Evolutionary conservation across 2,329 filamentous ascomycete species (phyloP).

Genomic region (Paecilomyces dactylethromorphus): DNA sequence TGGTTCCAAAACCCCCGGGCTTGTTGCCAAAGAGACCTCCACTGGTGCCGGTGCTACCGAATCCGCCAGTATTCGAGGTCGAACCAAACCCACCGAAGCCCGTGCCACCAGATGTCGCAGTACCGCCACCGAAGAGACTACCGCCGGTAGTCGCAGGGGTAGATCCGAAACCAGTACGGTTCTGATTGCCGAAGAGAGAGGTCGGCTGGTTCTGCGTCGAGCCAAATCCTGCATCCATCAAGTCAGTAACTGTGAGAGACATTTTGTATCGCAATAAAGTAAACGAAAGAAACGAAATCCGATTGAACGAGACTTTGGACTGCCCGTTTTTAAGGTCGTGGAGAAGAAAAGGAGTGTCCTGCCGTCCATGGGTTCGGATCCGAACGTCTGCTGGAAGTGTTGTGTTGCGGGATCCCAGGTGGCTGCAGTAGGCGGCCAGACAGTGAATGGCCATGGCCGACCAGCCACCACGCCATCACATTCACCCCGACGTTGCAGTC

Average conservation of each 20-base stretch:
- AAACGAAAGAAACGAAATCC: background rate
- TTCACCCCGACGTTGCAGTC: background rate
- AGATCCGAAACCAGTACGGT: constrained; percentile 24
- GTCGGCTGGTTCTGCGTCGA: constrained; percentile 1
- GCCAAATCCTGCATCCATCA: background rate
- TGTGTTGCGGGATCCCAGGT: background rate
- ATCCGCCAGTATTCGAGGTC: constrained; percentile 12
- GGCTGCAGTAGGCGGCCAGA: background rate
- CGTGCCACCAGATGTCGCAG: constrained; percentile 19
- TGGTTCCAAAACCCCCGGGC: constrained; percentile 13
- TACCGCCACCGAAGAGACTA: constrained; percentile 29
- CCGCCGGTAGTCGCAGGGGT: constrained; percentile 19
- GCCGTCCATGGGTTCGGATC: background rate
- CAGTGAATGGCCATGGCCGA: background rate
- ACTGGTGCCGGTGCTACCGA: constrained; percentile 20
- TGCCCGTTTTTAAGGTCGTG: background rate
- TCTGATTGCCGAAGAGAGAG: constrained; percentile 29
- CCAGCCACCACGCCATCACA: background rate
- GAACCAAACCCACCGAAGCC: constrained; percentile 21
- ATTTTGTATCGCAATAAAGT: background rate
- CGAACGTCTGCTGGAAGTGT: background rate
- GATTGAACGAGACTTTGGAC: background rate
- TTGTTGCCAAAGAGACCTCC: constrained; percentile 36
- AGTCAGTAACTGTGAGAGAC: background rate
- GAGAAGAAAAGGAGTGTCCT: background rate